A percentile compares a stretch with the other conserved stretches of the same genome.
Conservation (phyloP, 306 rosid genomes). For the Spatholobus suberectus region DNA sequence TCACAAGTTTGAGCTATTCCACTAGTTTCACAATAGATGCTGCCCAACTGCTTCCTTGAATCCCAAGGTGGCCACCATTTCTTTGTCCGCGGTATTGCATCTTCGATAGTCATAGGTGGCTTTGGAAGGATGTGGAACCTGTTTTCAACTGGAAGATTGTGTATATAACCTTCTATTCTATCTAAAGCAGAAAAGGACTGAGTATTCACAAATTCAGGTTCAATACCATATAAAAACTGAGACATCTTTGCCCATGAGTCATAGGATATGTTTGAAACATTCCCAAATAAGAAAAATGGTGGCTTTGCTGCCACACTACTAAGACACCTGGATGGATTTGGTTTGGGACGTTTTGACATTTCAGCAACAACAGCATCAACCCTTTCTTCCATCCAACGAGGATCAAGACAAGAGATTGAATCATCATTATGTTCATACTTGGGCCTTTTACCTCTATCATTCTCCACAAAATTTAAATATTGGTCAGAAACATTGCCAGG, state of each 20-base stretch:
- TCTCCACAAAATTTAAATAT: slow-evolving; percentile 31
- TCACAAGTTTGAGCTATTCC: slow-evolving; percentile 72
- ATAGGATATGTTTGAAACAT: slow-evolving; percentile 52
- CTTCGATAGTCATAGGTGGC: slow-evolving; percentile 77
- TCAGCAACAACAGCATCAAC: slow-evolving; percentile 48
- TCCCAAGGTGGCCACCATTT: slow-evolving; percentile 99
- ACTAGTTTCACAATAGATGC: slow-evolving; percentile 64
- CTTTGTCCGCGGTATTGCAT: slow-evolving; percentile 68
- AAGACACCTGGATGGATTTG: slow-evolving; percentile 54
- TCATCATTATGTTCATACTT: slow-evolving; percentile 63
- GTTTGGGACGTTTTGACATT: slow-evolving; percentile 45
- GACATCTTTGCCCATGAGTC: slow-evolving; percentile 82
- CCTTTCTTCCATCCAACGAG: slow-evolving; percentile 64
- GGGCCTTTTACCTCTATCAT: slow-evolving; percentile 65
- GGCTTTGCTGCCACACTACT: slow-evolving; percentile 56
- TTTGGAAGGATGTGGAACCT: slow-evolving; percentile 68
- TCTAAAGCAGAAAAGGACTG: slow-evolving; percentile 72
- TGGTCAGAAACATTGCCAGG: slow-evolving; percentile 35
- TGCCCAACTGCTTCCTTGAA: slow-evolving; percentile 70
- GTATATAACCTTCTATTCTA: slow-evolving; percentile 88
- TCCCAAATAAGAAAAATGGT: slow-evolving; percentile 89
- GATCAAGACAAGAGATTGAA: slow-evolving; percentile 45
- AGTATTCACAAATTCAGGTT: slow-evolving; percentile 79
- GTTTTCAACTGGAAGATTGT: slow-evolving; percentile 85
- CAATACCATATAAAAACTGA: slow-evolving; percentile 69